phyloP scores from a whole-genome alignment of 225 moss, liverwort and hornwort species.

The Neckera pumila region DNA sequence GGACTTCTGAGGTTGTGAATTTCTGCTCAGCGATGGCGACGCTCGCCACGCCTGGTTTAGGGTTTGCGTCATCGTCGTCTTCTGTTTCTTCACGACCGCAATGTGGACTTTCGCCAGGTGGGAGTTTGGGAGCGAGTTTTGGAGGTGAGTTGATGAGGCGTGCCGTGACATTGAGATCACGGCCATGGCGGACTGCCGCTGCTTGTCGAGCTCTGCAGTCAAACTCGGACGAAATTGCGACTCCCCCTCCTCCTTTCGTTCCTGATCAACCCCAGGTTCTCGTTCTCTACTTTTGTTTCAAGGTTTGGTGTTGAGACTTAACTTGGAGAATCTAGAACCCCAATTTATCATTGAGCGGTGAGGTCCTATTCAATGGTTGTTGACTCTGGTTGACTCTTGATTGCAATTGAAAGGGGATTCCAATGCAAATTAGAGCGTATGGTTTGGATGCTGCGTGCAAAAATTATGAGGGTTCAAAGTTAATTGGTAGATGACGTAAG shows the following conservation, averaged over 20 bases:
- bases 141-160: background rate
- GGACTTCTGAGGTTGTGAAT: background rate
- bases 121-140: background rate
- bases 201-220: conserved; percentile 12
- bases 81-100: background rate
- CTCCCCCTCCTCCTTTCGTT: conserved; percentile 8
- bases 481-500: too few species aligned
- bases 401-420: too few species aligned
- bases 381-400: too few species aligned
- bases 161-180: background rate
- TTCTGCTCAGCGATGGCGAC: background rate
- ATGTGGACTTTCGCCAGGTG: background rate
- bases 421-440: too few species aligned
- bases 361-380: too few species aligned
- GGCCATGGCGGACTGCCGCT: conserved; percentile 1
- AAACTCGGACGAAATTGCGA: conserved; percentile 5
- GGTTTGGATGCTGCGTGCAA: too few species aligned
- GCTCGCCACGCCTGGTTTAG: background rate
- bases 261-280: conserved; percentile 21
- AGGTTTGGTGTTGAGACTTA: background rate
- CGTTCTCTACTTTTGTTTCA: background rate
- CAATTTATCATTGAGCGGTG: background rate
- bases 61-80: background rate
- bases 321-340: background rate
- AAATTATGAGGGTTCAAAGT: too few species aligned